Evolutionary conservation across 306 rosid genomes (phyloP).

Genomic region (Datisca glomerata): DNA sequence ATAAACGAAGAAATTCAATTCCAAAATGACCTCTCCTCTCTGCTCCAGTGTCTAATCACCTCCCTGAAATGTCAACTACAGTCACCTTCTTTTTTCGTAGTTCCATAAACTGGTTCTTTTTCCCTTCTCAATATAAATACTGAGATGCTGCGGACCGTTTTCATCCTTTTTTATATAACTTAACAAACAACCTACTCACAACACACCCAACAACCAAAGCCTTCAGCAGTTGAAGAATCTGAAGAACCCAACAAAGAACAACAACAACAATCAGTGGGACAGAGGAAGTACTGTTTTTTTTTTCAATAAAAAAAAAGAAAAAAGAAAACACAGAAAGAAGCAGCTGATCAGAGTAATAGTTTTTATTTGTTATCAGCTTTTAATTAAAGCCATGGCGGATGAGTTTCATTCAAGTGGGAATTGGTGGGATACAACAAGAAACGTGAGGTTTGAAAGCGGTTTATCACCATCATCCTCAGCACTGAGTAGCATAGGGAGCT

Average conservation of each 20-base stretch:
- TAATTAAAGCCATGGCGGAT: slow-evolving; percentile 68
- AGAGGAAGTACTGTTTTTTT: too few species aligned
- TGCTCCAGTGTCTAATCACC: slow-evolving; percentile 70
- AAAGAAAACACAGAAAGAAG: slow-evolving; percentile 2
- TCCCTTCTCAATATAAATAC: slow-evolving; percentile 47
- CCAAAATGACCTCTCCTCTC: slow-evolving; percentile 30
- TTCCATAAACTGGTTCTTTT: slow-evolving; percentile 13
- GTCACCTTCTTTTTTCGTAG: slow-evolving; percentile 28
- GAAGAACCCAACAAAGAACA: neutral
- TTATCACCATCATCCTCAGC: slow-evolving; percentile 63
- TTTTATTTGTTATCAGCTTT: too few species aligned
- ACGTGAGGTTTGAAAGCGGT: slow-evolving; percentile 52
- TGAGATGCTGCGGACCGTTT: slow-evolving; percentile 58
- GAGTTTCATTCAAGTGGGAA: slow-evolving; percentile 71
- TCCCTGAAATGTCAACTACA: slow-evolving; percentile 54
- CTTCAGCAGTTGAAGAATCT: slow-evolving; percentile 17
- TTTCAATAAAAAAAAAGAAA: neutral
- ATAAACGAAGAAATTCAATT: slow-evolving; percentile 20
- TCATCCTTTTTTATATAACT: slow-evolving; percentile 45
- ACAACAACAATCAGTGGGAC: slow-evolving; percentile 1
- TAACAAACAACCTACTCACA: neutral
- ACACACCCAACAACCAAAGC: neutral
- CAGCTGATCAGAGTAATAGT: too few species aligned
- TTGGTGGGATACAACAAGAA: slow-evolving; percentile 76
- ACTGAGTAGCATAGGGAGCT: slow-evolving; percentile 44